These are phyloP conservation scores for Nemania abortiva DNA, from an alignment of 2,329 filamentous ascomycete species.

Conservation along the genomic window DNA sequence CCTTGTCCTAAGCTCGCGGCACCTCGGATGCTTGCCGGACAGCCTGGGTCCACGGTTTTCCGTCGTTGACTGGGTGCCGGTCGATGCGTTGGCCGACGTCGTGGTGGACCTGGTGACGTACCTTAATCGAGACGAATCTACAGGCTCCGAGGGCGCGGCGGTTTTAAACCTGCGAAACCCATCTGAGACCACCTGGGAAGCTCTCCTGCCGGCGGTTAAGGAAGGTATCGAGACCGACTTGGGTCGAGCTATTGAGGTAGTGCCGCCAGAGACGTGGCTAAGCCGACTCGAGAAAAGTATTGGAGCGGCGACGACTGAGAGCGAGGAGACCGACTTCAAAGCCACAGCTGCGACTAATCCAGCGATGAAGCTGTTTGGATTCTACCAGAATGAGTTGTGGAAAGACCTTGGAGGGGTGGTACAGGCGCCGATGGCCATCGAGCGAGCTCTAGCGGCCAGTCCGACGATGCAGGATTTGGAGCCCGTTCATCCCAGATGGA, in stretches of 20 bases:
- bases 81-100: conserved; percentile 56
- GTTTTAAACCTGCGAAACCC: conserved; percentile 51
- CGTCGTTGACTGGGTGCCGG: conserved; percentile 59
- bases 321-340: conserved; percentile 15
- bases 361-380: conserved; percentile 50
- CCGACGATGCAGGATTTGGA: conserved; percentile 45
- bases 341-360: conserved; percentile 43
- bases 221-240: conserved; percentile 15
- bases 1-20: conserved; percentile 55
- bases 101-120: conserved; percentile 50
- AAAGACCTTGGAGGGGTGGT: conserved; percentile 7
- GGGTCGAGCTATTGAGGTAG: conserved; percentile 27
- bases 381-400: conserved; percentile 46
- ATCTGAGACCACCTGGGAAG: conserved; percentile 39
- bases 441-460: conserved; percentile 44
- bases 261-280: conserved; percentile 38
- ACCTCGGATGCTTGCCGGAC: conserved; percentile 54
- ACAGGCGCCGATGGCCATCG: conserved; percentile 40
- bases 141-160: neutral
- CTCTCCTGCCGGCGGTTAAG: conserved; percentile 43
- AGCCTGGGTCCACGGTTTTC: conserved; percentile 51
- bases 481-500: conserved; percentile 50
- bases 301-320: neutral
- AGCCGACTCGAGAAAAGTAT: conserved; percentile 18
- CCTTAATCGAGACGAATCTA: conserved; percentile 1